These are phyloP conservation scores for Ephemerocybe angulata DNA, from an alignment of 768 basidiomycete genomes.

Conservation along the genomic window DNA sequence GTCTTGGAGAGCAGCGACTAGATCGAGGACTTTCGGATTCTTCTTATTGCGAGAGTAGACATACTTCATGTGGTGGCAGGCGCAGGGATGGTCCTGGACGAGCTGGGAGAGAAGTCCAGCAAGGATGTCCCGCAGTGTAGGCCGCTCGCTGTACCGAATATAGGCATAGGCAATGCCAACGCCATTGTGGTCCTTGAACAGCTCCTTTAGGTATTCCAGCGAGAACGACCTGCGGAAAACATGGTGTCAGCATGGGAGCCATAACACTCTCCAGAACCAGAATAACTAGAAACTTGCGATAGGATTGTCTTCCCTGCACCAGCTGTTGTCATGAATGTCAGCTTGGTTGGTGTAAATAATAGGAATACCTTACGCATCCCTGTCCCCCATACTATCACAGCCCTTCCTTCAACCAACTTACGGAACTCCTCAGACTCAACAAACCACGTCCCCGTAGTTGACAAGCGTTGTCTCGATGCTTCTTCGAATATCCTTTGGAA, in stretches of 20 bases:
- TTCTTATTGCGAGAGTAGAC: too few relatives aligned
- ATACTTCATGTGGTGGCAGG: too few relatives aligned
- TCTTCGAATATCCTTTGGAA: background rate
- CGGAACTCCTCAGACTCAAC: background rate
- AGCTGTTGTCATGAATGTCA: background rate
- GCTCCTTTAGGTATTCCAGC: background rate
- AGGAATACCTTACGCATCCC: conserved; percentile 1
- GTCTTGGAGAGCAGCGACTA: too few relatives aligned
- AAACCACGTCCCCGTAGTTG: background rate
- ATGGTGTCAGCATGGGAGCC: background rate
- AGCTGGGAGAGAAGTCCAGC: background rate
- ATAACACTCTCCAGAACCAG: background rate
- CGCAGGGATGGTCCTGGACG: too few relatives aligned
- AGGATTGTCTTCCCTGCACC: conserved; percentile 6
- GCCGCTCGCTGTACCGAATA: conserved; percentile 1
- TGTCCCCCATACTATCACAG: background rate
- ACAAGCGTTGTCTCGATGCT: background rate
- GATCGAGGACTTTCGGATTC: too few relatives aligned
- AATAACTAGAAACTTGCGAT: too few relatives aligned
- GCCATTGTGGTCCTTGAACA: background rate
- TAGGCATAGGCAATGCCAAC: conserved; percentile 1
- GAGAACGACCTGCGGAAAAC: background rate
- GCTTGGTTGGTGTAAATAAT: background rate
- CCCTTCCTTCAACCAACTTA: background rate
- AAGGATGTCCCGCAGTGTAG: background rate